A percentile compares a stretch with the other conserved stretches of the same genome.
phyloP scores from a whole-genome alignment of 768 basidiomycete genomes.

The Rhodotorula sphaerocarpa region DNA sequence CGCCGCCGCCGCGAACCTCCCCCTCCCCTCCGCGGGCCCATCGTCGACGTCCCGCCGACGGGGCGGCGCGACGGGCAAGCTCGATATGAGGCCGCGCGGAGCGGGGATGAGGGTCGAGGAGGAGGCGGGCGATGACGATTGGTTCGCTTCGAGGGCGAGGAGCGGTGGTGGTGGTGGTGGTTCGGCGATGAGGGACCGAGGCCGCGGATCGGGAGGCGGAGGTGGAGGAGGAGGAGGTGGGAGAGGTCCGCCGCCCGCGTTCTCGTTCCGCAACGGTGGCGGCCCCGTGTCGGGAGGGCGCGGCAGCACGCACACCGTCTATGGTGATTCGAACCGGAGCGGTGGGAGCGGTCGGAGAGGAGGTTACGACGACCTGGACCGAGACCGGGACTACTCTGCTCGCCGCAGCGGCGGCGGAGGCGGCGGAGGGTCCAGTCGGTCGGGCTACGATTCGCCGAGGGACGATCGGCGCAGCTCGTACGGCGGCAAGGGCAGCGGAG shows the following conservation, averaged over 20 bases:
- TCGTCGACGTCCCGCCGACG: neutral
- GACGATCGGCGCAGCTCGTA: too few species aligned
- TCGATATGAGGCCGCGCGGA: neutral
- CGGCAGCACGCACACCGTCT: too few species aligned
- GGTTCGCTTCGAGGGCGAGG: slow-evolving; percentile 18
- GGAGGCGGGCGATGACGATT: slow-evolving; percentile 21
- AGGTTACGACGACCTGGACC: too few species aligned
- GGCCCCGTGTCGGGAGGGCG: too few species aligned
- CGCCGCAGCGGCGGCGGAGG: too few species aligned
- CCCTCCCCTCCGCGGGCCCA: slow-evolving; percentile 1
- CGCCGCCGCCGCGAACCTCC: slow-evolving; percentile 5
- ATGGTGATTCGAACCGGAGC: too few species aligned
- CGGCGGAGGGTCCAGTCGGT: too few species aligned
- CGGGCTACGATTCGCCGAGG: too few species aligned
- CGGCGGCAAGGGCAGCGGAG: neutral
- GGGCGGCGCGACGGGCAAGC: slow-evolving; percentile 9
- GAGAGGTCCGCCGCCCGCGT: too few species aligned
- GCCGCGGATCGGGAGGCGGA: neutral
- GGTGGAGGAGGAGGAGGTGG: neutral
- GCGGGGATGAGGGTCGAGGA: neutral
- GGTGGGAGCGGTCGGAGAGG: too few species aligned
- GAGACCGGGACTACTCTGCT: too few species aligned
- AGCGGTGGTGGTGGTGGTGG: neutral
- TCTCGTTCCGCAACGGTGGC: too few species aligned
- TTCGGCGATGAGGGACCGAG: neutral